phyloP scores from a whole-genome alignment of 129 eudicot species.

The Gnaphalium uliginosum region DNA sequence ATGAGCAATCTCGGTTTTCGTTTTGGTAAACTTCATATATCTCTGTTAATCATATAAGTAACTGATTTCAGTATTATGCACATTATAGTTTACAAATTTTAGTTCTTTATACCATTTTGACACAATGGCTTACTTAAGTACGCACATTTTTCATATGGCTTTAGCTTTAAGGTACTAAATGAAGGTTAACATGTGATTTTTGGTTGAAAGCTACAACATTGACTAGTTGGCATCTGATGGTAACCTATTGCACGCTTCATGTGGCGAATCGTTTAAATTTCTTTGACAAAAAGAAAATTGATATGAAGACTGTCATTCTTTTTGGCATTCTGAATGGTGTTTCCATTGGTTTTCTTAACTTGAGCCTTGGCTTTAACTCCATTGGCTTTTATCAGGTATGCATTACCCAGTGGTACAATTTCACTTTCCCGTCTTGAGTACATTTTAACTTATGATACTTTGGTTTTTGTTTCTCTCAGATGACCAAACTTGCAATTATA shows the following conservation, averaged over 20 bases:
- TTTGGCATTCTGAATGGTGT: conserved; percentile 88
- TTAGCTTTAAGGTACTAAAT: background rate
- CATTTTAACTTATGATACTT: background rate
- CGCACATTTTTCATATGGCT: too few species aligned
- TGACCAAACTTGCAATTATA: conserved; percentile 90
- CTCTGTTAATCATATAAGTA: conserved; percentile 14
- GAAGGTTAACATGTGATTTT: conserved; percentile 6
- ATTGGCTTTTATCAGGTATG: conserved; percentile 88
- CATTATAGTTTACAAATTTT: background rate
- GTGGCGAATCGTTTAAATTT: conserved; percentile 75
- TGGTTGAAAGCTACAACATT: conserved; percentile 77
- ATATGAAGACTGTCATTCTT: conserved; percentile 76
- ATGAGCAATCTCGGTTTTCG: conserved; percentile 94
- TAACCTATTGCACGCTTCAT: conserved; percentile 65
- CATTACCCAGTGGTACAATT: too few species aligned
- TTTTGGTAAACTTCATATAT: conserved; percentile 54
- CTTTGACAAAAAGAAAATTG: conserved; percentile 74
- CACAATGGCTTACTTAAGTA: background rate
- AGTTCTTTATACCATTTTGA: background rate
- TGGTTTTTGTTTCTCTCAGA: conserved; percentile 46
- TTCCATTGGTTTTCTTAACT: conserved; percentile 86
- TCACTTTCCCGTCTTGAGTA: too few species aligned
- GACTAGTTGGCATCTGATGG: conserved; percentile 98
- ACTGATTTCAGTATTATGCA: conserved; percentile 6
- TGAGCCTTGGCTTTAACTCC: conserved; percentile 95